Base-by-base conservation (phyloP, 192 early-diverging fungal genomes). In the Dissophora globulifera region DNA sequence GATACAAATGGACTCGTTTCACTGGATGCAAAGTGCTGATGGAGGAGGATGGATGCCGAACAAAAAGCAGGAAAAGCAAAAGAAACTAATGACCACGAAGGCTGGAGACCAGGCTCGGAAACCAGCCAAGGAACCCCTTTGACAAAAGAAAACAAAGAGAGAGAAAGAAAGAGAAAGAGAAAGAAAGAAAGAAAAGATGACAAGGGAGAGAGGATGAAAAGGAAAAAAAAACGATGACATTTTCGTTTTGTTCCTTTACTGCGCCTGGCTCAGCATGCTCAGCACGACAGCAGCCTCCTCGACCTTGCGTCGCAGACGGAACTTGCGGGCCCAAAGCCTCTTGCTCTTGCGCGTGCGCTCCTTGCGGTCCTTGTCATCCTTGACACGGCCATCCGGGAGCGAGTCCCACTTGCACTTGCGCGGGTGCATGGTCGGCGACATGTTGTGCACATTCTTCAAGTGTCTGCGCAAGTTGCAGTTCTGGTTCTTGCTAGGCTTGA, bases 361-460 rank as follows among this genome's bases (percentile, higher is more conserved):
- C 63, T 76, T 76, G 20, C 72, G 62, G 38, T 76, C 72, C 58
- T 76, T 76, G 40, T 76, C 72, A 40, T 76, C 72, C 72, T 76
- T 76, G 51, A 76, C 64, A 6, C 72, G 63, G 12, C 72, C 72
- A 29, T 61, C 72, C 0, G 63, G 72, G 29, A 76, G 19, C 17
- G 72, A 76, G 47, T 76, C 72, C 72, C 72, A 67, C 42, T 67
- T 76, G 58, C 63, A 76, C 53, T 76, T 76, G 58, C 72, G 72
- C 10, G 72, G 72, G 41, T 76, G 72, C 26, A 76, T 67, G 16
- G 72, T 50, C 0, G 72, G 72, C 0, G 72, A 76, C 72, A 76
- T 66, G 46, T 61, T 67, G 52, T 76, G 72, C 0, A 76, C 64
- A 19, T 76, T 76, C 72, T 67, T 66, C 38, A 76, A 46, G 38